A percentile compares a stretch with the other conserved stretches of the same genome.
phyloP scores from a whole-genome alignment of 2,329 filamentous ascomycete species.

The Colletotrichum noveboracense region DNA sequence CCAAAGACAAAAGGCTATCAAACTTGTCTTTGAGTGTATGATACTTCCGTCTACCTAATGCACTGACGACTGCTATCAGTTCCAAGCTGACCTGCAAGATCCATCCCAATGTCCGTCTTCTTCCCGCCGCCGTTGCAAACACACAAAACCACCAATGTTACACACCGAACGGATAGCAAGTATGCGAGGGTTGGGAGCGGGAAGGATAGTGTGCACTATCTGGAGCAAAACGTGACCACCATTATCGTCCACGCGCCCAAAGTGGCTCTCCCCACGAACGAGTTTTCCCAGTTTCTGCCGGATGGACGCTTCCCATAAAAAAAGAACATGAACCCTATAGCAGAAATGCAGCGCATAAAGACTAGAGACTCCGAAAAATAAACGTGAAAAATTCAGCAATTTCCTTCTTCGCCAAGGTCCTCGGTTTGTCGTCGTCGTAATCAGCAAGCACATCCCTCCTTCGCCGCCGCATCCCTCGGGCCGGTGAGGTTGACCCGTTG shows the following conservation, averaged over 20 bases:
- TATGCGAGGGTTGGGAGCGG: neutral
- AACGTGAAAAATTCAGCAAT: neutral
- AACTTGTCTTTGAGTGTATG: slow-evolving; percentile 8
- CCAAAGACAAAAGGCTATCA: neutral
- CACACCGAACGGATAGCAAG: slow-evolving; percentile 2
- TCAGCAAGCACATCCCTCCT: slow-evolving; percentile 91
- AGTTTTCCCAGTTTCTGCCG: neutral
- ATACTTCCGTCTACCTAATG: slow-evolving; percentile 13
- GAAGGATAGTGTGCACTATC: neutral
- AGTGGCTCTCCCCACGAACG: neutral
- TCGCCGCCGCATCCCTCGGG: slow-evolving; percentile 74
- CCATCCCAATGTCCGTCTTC: slow-evolving; percentile 9
- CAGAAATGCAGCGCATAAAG: slow-evolving; percentile 20
- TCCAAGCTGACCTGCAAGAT: slow-evolving; percentile 3
- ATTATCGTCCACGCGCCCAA: neutral
- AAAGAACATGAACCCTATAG: slow-evolving; percentile 1
- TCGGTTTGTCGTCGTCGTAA: neutral
- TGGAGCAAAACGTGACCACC: neutral
- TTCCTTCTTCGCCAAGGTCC: slow-evolving; percentile 10
- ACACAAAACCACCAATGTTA: slow-evolving; percentile 10
- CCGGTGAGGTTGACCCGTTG: slow-evolving; percentile 84
- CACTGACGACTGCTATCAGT: slow-evolving; percentile 1
- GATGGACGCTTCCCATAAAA: slow-evolving; percentile 20
- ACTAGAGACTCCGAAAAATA: slow-evolving; percentile 17
- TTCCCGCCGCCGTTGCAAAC: neutral